Evolutionary conservation across 768 basidiomycete genomes (phyloP), one percentile per base, ranked within the genome.

Genomic region (Sarcodon aspratus): DNA sequence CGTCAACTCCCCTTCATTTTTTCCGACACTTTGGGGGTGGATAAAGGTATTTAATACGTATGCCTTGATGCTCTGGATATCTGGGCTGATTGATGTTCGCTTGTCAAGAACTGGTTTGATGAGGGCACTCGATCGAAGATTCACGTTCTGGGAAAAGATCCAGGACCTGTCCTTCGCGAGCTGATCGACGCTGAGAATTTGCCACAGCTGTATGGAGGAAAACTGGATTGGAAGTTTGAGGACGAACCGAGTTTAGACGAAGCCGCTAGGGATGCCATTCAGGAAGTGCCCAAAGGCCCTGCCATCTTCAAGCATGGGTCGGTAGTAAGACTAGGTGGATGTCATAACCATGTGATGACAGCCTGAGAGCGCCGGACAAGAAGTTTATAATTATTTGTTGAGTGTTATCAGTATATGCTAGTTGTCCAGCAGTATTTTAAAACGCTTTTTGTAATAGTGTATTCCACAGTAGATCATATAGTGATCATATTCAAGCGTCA

Each of bases 1-100:
- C 48, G 79, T 92, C 48, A 90, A 91, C 54, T 80, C 86, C 0
- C 89, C 90, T 0, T 69, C 78, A 0, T 92, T 89, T 69, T 92
- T 92, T 63, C 76, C 82, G 3, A 85, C 81, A 1, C 69, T 91
- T 9, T 92, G 88, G 88, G 73, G 72, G 33, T 91, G 88, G 88
- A 72, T 91, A 60, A 87, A 85, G 70, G 82, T 79, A 50, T 51
- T 17, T 15, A 10, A 38, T 18, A 34, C 6, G 51, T 49, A 49
- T 49, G 48, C 48, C 43, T 31, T 3, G 45, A 54, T 33, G 54
- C 45, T 36, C 44, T 48, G 33, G 45, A 21, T 13, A 48, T 5
- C 5, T 43, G 21, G 33, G 31, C 8, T 42, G 15, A 33, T n/a
- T 10, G 9, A 48, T 45, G 44, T 6, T 1, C 12, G 7, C 21